Percentiles rank a stretch among this genome's conserved stretches.
Evolutionary conservation across 306 rosid genomes (phyloP).

Genomic region (Lathyrus sativus): DNA sequence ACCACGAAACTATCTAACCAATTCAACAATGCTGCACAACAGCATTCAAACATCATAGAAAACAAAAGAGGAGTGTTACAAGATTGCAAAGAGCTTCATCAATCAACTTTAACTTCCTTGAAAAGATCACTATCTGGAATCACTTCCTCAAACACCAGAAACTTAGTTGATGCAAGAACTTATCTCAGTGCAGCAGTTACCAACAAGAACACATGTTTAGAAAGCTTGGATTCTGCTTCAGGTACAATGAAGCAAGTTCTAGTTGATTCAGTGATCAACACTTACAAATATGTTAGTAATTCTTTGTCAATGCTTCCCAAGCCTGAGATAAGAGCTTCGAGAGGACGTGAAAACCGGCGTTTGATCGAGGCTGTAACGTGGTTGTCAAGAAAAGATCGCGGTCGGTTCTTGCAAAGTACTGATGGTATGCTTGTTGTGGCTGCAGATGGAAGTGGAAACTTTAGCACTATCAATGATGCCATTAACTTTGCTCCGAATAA

Average conservation of each 20-base stretch:
- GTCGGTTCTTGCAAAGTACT: slow-evolving; percentile 39
- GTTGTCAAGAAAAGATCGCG: slow-evolving; percentile 42
- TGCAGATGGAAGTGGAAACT: slow-evolving; percentile 70
- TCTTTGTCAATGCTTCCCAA: slow-evolving; percentile 63
- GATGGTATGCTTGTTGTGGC: slow-evolving; percentile 56
- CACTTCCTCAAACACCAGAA: slow-evolving; percentile 27
- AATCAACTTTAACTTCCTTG: slow-evolving; percentile 55
- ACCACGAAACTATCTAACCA: slow-evolving; percentile 61
- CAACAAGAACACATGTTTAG: slow-evolving; percentile 78
- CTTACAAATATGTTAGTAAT: slow-evolving; percentile 69
- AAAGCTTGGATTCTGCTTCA: slow-evolving; percentile 66
- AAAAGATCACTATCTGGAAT: slow-evolving; percentile 53
- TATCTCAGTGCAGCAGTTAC: slow-evolving; percentile 84
- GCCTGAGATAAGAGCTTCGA: slow-evolving; percentile 28
- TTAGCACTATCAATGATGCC: slow-evolving; percentile 67
- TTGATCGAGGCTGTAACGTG: slow-evolving; percentile 47
- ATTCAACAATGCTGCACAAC: slow-evolving; percentile 39
- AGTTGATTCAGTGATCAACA: slow-evolving; percentile 45
- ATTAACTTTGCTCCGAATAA: slow-evolving; percentile 67
- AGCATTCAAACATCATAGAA: slow-evolving; percentile 51
- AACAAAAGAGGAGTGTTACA: slow-evolving; percentile 66
- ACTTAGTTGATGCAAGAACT: slow-evolving; percentile 57
- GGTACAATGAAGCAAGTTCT: slow-evolving; percentile 65
- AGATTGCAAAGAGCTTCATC: slow-evolving; percentile 77
- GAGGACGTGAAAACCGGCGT: slow-evolving; percentile 47